Base-by-base conservation (phyloP, 371 early-diverging fungal species). In the Batrachochytrium dendrobatidis region DNA sequence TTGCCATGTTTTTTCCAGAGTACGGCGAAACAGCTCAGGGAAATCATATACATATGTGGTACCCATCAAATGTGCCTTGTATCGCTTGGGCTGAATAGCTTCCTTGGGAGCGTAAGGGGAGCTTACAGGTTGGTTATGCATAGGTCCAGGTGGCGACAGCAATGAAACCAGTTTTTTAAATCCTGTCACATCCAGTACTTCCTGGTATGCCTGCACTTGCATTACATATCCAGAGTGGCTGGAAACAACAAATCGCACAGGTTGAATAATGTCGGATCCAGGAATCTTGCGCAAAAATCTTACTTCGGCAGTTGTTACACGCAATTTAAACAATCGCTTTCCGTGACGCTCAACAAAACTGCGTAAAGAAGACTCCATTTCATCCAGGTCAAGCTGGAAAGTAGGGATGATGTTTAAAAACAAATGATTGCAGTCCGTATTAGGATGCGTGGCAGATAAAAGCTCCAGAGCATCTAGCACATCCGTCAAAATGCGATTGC, bases 11-110 rank as follows among this genome's bases (percentile, higher is more conserved):
- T 81, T 77, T 59, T 86, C 85, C 32, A 88, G 66, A n/a, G 86
- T 82, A 63, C 88, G 84, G 32, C 87, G 83, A 88, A 98, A 95
- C 62, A 98, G 82, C 58, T 93, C 94, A 6, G 94, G 92, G 85
- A 94, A 98, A 67, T 98, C 98, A 65, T 98, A 95, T 31, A 98
- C 92, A 63, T 94, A 98, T 22, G 97, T 94, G 15, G 98, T 98
- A 45, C 94, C 96, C 89, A 95, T 90, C 64, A 93, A 75, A 62
- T 96, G 95, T 56, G 95, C 98, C 85, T 92, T 91, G 83, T 94
- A 92, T 66, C 98, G 92, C 61, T 90, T 89, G 60, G 95, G 94
- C 80, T 96, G 96, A 59, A 98, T 84, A 83, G 88, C 84, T 70
- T 93, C 94, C 84, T 93, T 94, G 65, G 91, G 88, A 55, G 89